phyloP scores from a whole-genome alignment of 306 rosid genomes.

The Albizia julibrissin region DNA sequence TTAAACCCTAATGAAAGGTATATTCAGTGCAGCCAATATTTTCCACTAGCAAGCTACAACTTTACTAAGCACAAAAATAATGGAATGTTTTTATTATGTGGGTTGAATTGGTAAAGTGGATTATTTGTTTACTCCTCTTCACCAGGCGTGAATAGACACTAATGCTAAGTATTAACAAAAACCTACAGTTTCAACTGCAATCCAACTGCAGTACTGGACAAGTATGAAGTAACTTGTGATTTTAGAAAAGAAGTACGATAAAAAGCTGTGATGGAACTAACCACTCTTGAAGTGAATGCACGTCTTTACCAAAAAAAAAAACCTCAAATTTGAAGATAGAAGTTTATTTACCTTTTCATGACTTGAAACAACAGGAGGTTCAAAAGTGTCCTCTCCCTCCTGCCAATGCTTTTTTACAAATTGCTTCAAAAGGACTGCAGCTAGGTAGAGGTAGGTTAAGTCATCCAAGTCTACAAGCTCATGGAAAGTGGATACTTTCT shows the following conservation, averaged over 20 bases:
- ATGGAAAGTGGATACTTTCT: conserved; percentile 19
- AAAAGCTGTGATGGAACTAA: not conserved
- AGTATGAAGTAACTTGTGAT: not conserved
- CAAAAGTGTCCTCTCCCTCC: conserved; percentile 84
- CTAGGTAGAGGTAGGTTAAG: conserved; percentile 81
- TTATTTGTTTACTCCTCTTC: not conserved
- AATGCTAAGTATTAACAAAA: not conserved
- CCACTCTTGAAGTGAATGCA: not conserved
- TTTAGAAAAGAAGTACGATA: not conserved
- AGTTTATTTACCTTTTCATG: conserved; percentile 71
- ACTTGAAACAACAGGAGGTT: conserved; percentile 74
- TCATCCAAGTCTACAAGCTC: conserved; percentile 42
- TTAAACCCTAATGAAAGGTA: not conserved
- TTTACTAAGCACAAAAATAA: not conserved
- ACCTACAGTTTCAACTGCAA: not conserved
- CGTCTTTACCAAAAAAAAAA: not conserved
- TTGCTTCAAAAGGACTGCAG: conserved; percentile 96
- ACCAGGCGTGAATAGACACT: not conserved
- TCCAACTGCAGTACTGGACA: not conserved
- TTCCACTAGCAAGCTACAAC: not conserved
- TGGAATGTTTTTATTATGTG: not conserved
- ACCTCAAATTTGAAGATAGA: conserved; percentile 3
- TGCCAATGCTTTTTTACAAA: conserved; percentile 93
- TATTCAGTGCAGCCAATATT: not conserved
- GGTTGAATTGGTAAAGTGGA: not conserved